Conservation (phyloP, 768 basidiomycete species). For the Tulasnella sp. region DNA sequence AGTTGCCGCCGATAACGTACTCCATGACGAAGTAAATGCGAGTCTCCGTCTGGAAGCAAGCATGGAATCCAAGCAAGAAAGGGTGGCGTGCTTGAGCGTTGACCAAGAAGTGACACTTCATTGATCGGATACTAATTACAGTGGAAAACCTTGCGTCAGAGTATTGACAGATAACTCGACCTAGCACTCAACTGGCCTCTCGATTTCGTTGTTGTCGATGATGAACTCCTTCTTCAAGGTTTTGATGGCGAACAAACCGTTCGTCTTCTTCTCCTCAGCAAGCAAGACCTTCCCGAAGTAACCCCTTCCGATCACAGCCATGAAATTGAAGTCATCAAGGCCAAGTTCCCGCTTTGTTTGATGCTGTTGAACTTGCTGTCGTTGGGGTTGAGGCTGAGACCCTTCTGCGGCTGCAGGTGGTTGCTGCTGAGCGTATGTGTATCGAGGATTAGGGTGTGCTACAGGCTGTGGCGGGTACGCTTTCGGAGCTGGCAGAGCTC, state of each 20-base stretch:
- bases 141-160: neutral
- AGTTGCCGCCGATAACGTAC: slow-evolving; percentile 97
- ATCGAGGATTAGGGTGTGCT: slow-evolving; percentile 38
- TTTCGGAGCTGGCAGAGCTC: slow-evolving; percentile 35
- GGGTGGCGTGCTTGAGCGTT: slow-evolving; percentile 98
- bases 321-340: slow-evolving; percentile 97
- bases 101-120: slow-evolving; percentile 96
- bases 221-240: slow-evolving; percentile 99
- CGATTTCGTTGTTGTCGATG: slow-evolving; percentile 99
- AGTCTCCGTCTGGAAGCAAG: slow-evolving; percentile 99
- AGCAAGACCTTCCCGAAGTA: slow-evolving; percentile 99
- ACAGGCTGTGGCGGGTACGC: slow-evolving; percentile 39
- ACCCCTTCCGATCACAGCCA: slow-evolving; percentile 97
- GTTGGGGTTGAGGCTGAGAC: slow-evolving; percentile 40
- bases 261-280: slow-evolving; percentile 95
- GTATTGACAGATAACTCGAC: neutral
- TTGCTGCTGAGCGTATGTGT: slow-evolving; percentile 28
- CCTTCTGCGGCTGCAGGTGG: slow-evolving; percentile 33
- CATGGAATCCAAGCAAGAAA: slow-evolving; percentile 94
- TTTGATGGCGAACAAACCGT: slow-evolving; percentile 94
- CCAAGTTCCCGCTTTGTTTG: slow-evolving; percentile 76
- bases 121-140: slow-evolving; percentile 83
- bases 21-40: slow-evolving; percentile 99
- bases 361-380: slow-evolving; percentile 43
- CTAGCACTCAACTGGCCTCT: slow-evolving; percentile 64